These are phyloP conservation scores for Ogataea hybrid DNA, from an alignment of 1,139 yeast species.

Conservation along the genomic window DNA sequence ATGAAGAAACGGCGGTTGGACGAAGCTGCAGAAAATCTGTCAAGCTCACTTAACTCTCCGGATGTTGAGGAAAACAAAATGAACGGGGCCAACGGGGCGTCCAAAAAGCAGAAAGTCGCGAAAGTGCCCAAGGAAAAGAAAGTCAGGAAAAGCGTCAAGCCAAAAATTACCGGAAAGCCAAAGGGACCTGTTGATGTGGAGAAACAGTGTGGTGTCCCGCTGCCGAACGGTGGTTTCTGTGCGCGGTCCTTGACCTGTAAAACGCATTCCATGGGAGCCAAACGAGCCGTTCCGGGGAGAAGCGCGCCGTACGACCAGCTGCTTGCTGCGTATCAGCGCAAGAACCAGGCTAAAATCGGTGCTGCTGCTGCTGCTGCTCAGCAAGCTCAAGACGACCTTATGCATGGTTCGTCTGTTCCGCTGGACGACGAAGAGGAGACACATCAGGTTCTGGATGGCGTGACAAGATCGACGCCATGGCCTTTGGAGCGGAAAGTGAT, in stretches of 20 bases:
- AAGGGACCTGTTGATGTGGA: slow-evolving; percentile 92
- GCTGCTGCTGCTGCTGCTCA: slow-evolving; percentile 73
- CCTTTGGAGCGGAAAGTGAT: slow-evolving; percentile 79
- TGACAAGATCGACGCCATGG: slow-evolving; percentile 71
- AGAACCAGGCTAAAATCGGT: slow-evolving; percentile 88
- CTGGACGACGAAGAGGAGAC: slow-evolving; percentile 87
- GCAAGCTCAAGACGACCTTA: slow-evolving; percentile 42
- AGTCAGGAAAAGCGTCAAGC: slow-evolving; percentile 38
- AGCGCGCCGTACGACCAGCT: slow-evolving; percentile 89
- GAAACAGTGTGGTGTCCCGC: slow-evolving; percentile 92
- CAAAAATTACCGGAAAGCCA: slow-evolving; percentile 55
- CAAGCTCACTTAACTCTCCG: slow-evolving; percentile 16
- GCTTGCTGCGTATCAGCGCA: slow-evolving; percentile 84
- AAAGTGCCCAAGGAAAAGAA: slow-evolving; percentile 28
- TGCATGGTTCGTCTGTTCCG: slow-evolving; percentile 40
- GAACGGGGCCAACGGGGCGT: slow-evolving; percentile 12
- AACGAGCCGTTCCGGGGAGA: slow-evolving; percentile 90
- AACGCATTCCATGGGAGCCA: slow-evolving; percentile 98
- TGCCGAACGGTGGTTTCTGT: slow-evolving; percentile 90
- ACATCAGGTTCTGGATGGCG: slow-evolving; percentile 90
- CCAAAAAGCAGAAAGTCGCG: slow-evolving; percentile 22
- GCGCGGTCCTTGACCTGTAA: slow-evolving; percentile 95
- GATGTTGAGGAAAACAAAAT: slow-evolving; percentile 39
- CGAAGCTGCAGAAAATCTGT: slow-evolving; percentile 19
- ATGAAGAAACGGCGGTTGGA: slow-evolving; percentile 29